Evolutionary conservation across 768 basidiomycete genomes (phyloP).

Genomic region (Nidularia sp.): DNA sequence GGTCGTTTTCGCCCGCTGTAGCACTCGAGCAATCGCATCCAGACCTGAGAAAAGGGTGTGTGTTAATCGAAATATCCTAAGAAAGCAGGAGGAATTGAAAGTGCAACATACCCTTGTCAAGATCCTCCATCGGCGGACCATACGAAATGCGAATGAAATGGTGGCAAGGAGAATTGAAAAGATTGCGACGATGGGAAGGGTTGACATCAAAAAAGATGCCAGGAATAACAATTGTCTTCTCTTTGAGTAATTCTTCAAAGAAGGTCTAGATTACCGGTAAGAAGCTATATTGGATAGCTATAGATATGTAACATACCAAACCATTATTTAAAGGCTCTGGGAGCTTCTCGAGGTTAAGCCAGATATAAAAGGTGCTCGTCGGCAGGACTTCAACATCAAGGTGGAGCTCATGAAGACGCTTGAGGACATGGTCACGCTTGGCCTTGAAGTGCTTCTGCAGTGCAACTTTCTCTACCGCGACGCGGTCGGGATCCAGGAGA

Average conservation of each 20-base stretch:
- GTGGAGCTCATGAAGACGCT: conserved; percentile 72
- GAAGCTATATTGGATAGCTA: not conserved
- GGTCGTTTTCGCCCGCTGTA: conserved; percentile 63
- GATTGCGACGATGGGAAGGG: conserved; percentile 78
- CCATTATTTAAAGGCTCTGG: conserved; percentile 86
- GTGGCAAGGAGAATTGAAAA: conserved; percentile 89
- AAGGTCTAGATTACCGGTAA: conserved; percentile 53
- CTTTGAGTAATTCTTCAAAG: conserved; percentile 91
- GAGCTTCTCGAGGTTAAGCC: conserved; percentile 81
- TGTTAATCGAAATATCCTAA: conserved; percentile 1
- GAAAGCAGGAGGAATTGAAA: not conserved
- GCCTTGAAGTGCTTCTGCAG: conserved; percentile 87
- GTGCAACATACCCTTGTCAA: conserved; percentile 60
- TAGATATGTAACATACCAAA: conserved; percentile 40
- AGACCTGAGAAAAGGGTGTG: conserved; percentile 43
- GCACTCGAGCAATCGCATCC: conserved; percentile 79
- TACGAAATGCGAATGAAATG: conserved; percentile 87
- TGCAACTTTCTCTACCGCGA: conserved; percentile 70
- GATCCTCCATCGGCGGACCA: conserved; percentile 74
- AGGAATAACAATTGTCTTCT: conserved; percentile 86
- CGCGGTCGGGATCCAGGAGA: conserved; percentile 69
- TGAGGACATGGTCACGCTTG: conserved; percentile 88
- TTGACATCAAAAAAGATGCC: conserved; percentile 89
- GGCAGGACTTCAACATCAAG: conserved; percentile 78
- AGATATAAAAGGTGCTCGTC: conserved; percentile 87